Percentiles rank a stretch among this genome's conserved stretches.
These are phyloP conservation scores for Trichoderma oligosporum DNA, from an alignment of 2,329 filamentous ascomycete species.

Conservation along the genomic window DNA sequence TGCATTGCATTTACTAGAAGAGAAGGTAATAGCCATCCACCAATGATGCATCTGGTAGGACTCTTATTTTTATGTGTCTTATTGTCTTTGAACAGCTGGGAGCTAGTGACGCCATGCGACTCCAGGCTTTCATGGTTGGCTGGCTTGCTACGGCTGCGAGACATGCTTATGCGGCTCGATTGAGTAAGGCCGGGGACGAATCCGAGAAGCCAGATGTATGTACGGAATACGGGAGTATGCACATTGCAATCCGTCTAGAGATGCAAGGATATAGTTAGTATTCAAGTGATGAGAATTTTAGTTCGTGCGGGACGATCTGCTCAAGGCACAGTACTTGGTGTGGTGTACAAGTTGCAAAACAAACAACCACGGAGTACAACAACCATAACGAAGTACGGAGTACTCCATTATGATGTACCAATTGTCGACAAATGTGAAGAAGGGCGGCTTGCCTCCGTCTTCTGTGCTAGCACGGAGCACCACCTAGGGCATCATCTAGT, in stretches of 20 bases:
- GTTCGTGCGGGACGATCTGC: neutral
- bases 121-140: neutral
- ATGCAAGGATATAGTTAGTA: neutral
- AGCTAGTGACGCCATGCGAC: conserved; percentile 7
- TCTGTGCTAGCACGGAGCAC: neutral
- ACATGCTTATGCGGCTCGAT: conserved; percentile 17
- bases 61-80: neutral
- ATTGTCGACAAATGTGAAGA: no score
- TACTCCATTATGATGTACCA: no score
- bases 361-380: no score
- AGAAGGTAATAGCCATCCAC: neutral
- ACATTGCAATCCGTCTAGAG: neutral
- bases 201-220: neutral
- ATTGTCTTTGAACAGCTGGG: neutral
- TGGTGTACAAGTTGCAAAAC: no score
- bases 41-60: neutral
- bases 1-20: neutral
- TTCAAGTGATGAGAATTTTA: neutral
- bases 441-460: neutral
- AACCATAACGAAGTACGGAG: no score
- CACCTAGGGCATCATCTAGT: neutral
- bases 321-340: no score
- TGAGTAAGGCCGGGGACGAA: conserved; percentile 6
- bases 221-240: neutral
- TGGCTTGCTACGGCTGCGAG: conserved; percentile 15